Conservation (phyloP, 805 yeast genomes). For the Kazachstania taianensis region DNA sequence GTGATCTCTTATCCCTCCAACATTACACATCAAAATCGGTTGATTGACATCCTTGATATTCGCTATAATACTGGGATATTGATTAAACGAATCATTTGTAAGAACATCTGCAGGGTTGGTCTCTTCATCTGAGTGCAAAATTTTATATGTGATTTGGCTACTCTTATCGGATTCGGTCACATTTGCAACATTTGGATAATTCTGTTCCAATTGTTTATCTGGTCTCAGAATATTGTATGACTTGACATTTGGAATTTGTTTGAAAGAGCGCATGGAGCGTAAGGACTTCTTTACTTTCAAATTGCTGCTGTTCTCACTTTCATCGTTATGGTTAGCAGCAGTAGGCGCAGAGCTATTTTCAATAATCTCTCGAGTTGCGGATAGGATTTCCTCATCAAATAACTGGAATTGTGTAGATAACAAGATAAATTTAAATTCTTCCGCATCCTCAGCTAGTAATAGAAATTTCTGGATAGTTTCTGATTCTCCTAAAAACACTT, state of each 20-base stretch:
- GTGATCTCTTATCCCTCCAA: slow-evolving; percentile 27
- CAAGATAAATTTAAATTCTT: slow-evolving; percentile 33
- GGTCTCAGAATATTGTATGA: slow-evolving; percentile 1
- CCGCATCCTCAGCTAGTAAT: slow-evolving; percentile 34
- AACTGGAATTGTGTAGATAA: slow-evolving; percentile 26
- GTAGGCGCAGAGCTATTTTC: slow-evolving; percentile 4
- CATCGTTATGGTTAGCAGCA: background rate
- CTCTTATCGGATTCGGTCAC: background rate
- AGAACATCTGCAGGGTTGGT: slow-evolving; percentile 3
- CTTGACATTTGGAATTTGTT: slow-evolving; percentile 10
- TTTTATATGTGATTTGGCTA: background rate
- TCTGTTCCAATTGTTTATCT: background rate
- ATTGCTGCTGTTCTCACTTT: background rate
- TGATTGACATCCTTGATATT: slow-evolving; percentile 6
- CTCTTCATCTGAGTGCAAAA: background rate
- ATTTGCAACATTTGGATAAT: background rate
- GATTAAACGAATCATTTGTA: slow-evolving; percentile 10
- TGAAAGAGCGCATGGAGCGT: slow-evolving; percentile 16
- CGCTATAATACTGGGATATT: slow-evolving; percentile 16
- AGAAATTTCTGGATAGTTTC: slow-evolving; percentile 30
- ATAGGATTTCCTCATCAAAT: slow-evolving; percentile 19
- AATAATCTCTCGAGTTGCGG: slow-evolving; percentile 20
- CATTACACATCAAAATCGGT: slow-evolving; percentile 23
- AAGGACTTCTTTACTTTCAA: slow-evolving; percentile 4
- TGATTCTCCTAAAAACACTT: slow-evolving; percentile 29